Base-by-base conservation (phyloP, 768 basidiomycete species). In the Lactifluus piperatus region DNA sequence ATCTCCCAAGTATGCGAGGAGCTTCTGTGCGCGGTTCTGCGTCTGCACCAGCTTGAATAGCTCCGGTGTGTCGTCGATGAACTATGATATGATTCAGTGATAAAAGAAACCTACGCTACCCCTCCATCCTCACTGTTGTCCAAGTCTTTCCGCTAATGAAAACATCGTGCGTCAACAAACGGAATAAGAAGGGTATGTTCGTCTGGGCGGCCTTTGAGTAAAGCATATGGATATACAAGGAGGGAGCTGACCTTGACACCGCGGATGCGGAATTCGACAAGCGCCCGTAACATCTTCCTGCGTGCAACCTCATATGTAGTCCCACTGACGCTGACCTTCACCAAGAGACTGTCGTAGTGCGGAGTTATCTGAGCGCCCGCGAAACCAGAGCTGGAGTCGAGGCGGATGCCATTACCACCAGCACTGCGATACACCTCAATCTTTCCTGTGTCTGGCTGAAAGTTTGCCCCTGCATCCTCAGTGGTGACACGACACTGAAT, bases 261-360 rank as follows among this genome's bases (percentile, higher is more conserved):
- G 65, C 97, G 92, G 66, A 99, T 98, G 68, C 97, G 90, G 86
- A 98, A 99, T 71, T 99, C 97, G 48, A 99, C 94, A n/a, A 99
- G 82, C 34, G 97, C 95, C 66, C 97, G 91, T 55, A 99, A 83
- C 94, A 98, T 98, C 80, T 99, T 99, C 65, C 97, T 82, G 60
- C 97, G 87, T 37, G 97, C 97, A 52, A 99, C 94, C 69, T 99
- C 97, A 69, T 97, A 99, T 0, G 95, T 98, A 3, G 97, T 94
- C 51, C 97, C 97, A 62, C 87, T 92, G 56, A 95, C 93, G 39
- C 85, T 86, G 68, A 91, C 93, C 75, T 99, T 99, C 67, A 99
- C 97, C 50, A 99, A 80, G 73, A 98, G 79, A 67, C 91, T 94
- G 76, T 99, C 97, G 70, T 99, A 99, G 74, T 98, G 94, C 56